Evolutionary conservation across 306 rosid species (phyloP).

Genomic region (Cicer arietinum): DNA sequence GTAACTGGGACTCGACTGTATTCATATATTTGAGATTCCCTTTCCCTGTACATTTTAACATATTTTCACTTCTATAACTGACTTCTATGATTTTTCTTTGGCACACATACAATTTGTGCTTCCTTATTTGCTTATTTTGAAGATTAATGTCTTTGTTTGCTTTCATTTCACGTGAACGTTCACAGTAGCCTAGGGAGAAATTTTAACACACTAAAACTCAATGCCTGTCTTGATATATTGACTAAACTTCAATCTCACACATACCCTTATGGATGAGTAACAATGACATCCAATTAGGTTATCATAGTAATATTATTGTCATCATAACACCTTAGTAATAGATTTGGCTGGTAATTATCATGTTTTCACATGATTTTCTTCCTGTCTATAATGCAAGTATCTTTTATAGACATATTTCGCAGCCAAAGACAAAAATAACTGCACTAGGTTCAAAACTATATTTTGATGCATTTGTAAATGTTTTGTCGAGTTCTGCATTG

Average conservation of each 20-base stretch:
- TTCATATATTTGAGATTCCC: conserved; percentile 27
- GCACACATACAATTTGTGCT: neutral
- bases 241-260: conserved; percentile 6
- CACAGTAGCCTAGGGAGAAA: conserved; percentile 24
- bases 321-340: conserved; percentile 16
- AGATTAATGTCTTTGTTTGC: conserved; percentile 11
- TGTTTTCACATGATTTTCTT: conserved; percentile 27
- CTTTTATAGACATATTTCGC: neutral
- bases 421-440: neutral
- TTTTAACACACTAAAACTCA: neutral
- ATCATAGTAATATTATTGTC: conserved; percentile 8
- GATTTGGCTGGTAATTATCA: neutral
- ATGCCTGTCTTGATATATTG: conserved; percentile 18
- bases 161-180: conserved; percentile 17
- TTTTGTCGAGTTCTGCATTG: conserved; percentile 26
- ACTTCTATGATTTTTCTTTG: conserved; percentile 30
- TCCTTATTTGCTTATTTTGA: conserved; percentile 20
- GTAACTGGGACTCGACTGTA: conserved; percentile 9
- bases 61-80: conserved; percentile 20
- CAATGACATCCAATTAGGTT: conserved; percentile 10
- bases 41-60: neutral
- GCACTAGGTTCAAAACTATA: neutral
- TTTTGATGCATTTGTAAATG: conserved; percentile 23
- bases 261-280: conserved; percentile 20
- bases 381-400: conserved; percentile 1